Conservation (phyloP, 148 eudicot genomes). For the Rhododendron henanense region DNA sequence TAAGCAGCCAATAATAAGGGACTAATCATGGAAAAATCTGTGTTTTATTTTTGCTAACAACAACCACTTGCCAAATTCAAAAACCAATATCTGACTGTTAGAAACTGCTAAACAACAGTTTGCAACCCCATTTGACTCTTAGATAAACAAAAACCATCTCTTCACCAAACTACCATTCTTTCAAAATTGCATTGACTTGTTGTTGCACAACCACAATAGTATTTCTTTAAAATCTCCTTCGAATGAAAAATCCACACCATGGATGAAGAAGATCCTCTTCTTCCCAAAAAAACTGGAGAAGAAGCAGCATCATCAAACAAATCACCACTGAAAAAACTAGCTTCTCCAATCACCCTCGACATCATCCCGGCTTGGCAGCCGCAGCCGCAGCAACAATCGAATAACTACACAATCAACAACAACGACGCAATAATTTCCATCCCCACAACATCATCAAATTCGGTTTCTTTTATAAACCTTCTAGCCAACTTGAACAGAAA, state of each 20-base stretch:
- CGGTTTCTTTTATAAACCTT: slow-evolving; percentile 15
- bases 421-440: slow-evolving; percentile 13
- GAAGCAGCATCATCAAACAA: slow-evolving; percentile 10
- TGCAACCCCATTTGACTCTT: not conserved
- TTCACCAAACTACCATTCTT: not conserved
- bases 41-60: not conserved
- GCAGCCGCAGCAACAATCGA: not conserved
- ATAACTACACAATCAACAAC: not conserved
- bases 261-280: not conserved
- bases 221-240: not conserved
- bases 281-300: slow-evolving; percentile 1
- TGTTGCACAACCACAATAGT: not conserved
- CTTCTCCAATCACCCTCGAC: not conserved
- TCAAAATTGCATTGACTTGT: not conserved
- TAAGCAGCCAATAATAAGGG: not conserved
- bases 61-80: not conserved
- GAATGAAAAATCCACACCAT: not conserved
- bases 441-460: slow-evolving; percentile 12
- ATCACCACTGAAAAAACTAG: not conserved
- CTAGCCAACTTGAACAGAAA: slow-evolving; percentile 22
- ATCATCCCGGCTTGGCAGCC: not conserved
- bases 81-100: not conserved
- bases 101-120: not conserved
- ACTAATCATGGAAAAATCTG: not conserved
- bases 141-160: not conserved